phyloP scores from a whole-genome alignment of 768 basidiomycete genomes.

The Punctularia strigosozonata region DNA sequence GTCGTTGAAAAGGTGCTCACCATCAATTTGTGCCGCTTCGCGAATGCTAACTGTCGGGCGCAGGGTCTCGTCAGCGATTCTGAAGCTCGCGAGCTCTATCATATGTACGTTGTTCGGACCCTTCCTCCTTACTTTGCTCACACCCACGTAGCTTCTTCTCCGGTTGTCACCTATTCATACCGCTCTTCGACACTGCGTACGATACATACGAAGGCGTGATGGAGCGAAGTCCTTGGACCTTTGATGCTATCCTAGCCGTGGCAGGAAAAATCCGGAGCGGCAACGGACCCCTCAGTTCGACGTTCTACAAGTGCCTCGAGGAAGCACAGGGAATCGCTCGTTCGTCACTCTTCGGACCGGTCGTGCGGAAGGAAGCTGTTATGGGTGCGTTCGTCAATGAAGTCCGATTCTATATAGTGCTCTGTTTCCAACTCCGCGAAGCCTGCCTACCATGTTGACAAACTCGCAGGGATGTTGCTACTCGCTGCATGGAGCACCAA shows the following conservation, averaged over 20 bases:
- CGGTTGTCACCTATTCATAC: slow-evolving; percentile 93
- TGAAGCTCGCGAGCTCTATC: slow-evolving; percentile 85
- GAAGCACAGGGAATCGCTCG: slow-evolving; percentile 95
- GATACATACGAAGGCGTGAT: slow-evolving; percentile 89
- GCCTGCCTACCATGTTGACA: no score
- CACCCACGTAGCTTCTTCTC: slow-evolving; percentile 69
- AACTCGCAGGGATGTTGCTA: slow-evolving; percentile 69
- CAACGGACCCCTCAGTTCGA: slow-evolving; percentile 71
- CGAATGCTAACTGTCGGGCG: slow-evolving; percentile 1
- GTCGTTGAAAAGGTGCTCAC: slow-evolving; percentile 69
- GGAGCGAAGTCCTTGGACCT: slow-evolving; percentile 92
- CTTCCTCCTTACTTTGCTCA: slow-evolving; percentile 12
- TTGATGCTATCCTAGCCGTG: slow-evolving; percentile 86
- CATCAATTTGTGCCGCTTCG: neutral
- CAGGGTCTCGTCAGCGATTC: slow-evolving; percentile 77
- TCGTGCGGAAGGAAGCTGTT: slow-evolving; percentile 90
- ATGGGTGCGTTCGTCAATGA: slow-evolving; percentile 44
- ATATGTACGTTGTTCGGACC: slow-evolving; percentile 48
- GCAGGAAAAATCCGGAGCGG: slow-evolving; percentile 89
- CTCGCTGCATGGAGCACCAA: slow-evolving; percentile 91
- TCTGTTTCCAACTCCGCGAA: slow-evolving; percentile 9
- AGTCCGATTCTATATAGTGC: slow-evolving; percentile 5
- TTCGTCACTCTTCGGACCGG: slow-evolving; percentile 86
- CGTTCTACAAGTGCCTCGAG: slow-evolving; percentile 86
- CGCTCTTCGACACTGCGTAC: slow-evolving; percentile 85